Evolutionary conservation across 108 stramenopile species (phyloP), one percentile per base, ranked within the genome.

Genomic region (Nitzschia sp.): DNA sequence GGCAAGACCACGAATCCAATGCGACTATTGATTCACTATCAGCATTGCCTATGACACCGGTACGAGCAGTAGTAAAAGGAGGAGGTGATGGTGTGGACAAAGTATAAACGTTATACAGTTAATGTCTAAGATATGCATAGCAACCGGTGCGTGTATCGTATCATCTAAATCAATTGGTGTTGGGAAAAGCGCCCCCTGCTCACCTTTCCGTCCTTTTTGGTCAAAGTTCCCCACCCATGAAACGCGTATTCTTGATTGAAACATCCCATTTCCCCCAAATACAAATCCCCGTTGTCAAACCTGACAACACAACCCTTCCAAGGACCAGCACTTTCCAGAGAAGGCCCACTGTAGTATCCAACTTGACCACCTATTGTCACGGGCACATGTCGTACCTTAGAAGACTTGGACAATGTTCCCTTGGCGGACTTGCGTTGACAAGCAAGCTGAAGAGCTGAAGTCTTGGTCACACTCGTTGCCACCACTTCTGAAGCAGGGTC

Each of bases 211-310:
- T 62, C 61, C 22, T 43, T 62, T 5, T 39, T 37, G 61, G 42
- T 43, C 43, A 62, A 44, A 8, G 41, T 46, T 24, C 61, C 61
- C 10, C 61, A 42, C 7, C 61, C 61, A 62, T 62, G 61, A 38
- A 62, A 62, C 21, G 17, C 21, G 8, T 43, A 38, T 21, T 42
- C 41, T 6, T 43, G 41, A 9, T 62, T 42, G 21, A 40, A 62
- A 19, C 19, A 24, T 17, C 22, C 22, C 66, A 67, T 67, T 12
- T 67, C 51, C 41, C 66, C 66, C 53, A 67, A 29, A 38, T 67
- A 67, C 54, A 67, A 51, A 38, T 67, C 66, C 9, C 66, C 66
- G 55, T 67, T 67, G 22, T 67, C 66, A 55, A 67, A 67, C 9
- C 66, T 53, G 15, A 67, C 66, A 21, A 67, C 66, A 55, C 66